Base-by-base conservation (phyloP, 2,329 filamentous ascomycete species). In the Paecilomyces fulvus region DNA sequence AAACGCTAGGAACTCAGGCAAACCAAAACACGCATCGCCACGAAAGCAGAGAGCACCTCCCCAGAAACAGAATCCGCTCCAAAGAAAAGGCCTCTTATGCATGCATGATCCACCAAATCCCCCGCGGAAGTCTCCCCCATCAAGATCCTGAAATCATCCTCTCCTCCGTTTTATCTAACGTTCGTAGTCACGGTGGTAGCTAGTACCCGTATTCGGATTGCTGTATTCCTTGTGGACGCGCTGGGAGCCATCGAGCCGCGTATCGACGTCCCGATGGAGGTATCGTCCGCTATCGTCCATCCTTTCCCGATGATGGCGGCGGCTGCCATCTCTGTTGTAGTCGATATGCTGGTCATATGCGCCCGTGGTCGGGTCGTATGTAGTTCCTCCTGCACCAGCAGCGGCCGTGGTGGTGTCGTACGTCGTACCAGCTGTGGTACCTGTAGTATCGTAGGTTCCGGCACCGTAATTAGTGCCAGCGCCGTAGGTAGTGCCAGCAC, bases 281-380 rank as follows among this genome's bases (percentile, higher is more conserved):
- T 70, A 70, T 51, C 63, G 64, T 1, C 68, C 68, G 9, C 53
- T 64, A 3, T 62, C 55, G 57, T 68, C 63, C 50, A 69, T 61
- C 28, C 67, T 60, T 62, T 71, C 68, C 8, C 68, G 67, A 49
- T 71, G 68, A 55, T 69, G 66, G 46, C 67, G 59, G 9, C 61
- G 63, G 9, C 58, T 54, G 25, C 55, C 64, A 33, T 63, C 64
- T 14, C 62, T 64, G 23, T 62, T 58, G 55, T 70, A 71, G 56
- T 71, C 68, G 43, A 71, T 62, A 51, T 71, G 68, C 51, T 71
- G 68, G 53, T 71, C 68, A 25, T 71, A 71, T 17, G 68, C 64
- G 20, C 59, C 59, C 0, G 59, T 60, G 51, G 55, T 51, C n/a
- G 59, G 59, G 25, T 60, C 59, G 30, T 60, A 60, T n/a, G 57